Conservation (phyloP, 164 flowering plant genomes). For the Magnolia kwangsiensis region DNA sequence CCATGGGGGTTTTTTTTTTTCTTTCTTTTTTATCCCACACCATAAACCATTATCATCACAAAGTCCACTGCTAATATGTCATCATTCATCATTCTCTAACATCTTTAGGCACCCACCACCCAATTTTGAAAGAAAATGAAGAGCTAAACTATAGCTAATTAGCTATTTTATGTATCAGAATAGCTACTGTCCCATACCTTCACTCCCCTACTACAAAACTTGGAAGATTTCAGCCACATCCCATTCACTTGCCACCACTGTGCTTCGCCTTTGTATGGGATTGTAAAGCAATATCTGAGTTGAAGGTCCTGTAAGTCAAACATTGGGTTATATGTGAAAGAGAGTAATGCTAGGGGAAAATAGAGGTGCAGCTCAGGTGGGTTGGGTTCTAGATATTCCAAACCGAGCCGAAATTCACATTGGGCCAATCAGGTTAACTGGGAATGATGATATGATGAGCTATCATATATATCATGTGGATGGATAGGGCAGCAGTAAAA, state of each 20-base stretch:
- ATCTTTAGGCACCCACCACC: neutral
- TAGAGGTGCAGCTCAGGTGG: too few species aligned
- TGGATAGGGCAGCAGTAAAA: neutral
- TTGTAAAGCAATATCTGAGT: slow-evolving; percentile 36
- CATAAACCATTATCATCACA: neutral
- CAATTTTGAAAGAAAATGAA: neutral
- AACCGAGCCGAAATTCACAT: too few species aligned
- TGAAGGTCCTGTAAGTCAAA: slow-evolving; percentile 35
- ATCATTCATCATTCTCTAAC: neutral
- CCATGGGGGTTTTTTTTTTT: too few species aligned
- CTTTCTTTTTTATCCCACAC: too few species aligned
- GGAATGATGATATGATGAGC: too few species aligned
- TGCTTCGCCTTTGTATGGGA: slow-evolving; percentile 63
- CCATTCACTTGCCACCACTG: slow-evolving; percentile 22
- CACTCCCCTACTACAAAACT: slow-evolving; percentile 1
- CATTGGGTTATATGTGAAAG: too few species aligned
- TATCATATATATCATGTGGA: too few species aligned
- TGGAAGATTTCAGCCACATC: neutral
- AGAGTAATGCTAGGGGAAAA: too few species aligned
- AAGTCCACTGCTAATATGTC: neutral
- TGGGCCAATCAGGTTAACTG: too few species aligned
- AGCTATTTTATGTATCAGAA: neutral
- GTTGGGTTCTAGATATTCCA: too few species aligned
- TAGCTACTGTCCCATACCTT: neutral
- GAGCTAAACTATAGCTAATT: neutral